Evolutionary conservation across 2,329 filamentous ascomycete species (phyloP).

Genomic region (Zymoseptoria pseudotritici): DNA sequence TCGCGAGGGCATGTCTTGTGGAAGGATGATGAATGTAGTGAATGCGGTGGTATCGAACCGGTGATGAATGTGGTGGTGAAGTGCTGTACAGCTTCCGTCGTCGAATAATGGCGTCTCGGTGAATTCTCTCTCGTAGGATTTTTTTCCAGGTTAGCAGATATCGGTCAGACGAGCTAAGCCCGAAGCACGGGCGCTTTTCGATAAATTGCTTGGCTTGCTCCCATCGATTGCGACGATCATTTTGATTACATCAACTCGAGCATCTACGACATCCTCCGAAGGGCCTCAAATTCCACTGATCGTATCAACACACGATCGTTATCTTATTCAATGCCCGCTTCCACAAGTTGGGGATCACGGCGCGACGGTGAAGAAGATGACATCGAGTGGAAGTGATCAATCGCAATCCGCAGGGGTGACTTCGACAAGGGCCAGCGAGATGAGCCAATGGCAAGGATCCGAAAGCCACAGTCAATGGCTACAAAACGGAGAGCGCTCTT

Average conservation of each 20-base stretch:
- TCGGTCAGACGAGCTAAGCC: not conserved
- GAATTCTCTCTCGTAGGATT: not conserved
- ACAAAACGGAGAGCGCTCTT: not conserved
- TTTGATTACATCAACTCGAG: not conserved
- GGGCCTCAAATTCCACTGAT: too few species aligned
- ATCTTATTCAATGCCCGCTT: not conserved
- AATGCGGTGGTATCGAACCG: constrained; percentile 1
- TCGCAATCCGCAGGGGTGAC: not conserved
- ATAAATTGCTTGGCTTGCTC: not conserved
- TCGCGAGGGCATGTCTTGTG: constrained; percentile 22
- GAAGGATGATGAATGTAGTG: not conserved
- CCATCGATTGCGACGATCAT: not conserved
- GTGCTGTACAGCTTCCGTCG: not conserved
- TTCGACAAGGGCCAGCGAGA: not conserved
- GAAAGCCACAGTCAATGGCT: not conserved
- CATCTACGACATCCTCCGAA: not conserved
- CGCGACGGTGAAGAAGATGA: not conserved
- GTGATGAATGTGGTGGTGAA: not conserved
- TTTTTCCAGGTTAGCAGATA: not conserved
- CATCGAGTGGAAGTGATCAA: not conserved
- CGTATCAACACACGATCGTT: not conserved
- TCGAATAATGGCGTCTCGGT: constrained; percentile 10
- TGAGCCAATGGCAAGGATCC: not conserved
- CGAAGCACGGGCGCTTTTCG: not conserved
- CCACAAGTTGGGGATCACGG: not conserved